These are phyloP conservation scores for Peronospora belbahrii DNA, from an alignment of 352 stramenopile genomes.

Conservation along the genomic window DNA sequence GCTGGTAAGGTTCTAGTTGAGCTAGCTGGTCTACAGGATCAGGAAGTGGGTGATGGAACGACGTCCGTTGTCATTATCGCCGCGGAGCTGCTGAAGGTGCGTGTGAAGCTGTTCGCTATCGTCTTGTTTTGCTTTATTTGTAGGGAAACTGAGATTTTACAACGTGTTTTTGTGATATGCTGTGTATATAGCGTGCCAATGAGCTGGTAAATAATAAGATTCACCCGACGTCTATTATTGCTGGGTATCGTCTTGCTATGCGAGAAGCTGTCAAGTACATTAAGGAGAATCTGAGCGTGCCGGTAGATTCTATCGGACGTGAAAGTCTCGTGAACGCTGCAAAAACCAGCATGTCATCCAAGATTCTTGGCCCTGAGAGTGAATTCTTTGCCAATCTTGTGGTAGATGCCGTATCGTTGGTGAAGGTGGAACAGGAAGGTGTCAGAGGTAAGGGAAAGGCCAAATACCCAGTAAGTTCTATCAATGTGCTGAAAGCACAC, in stretches of 20 bases:
- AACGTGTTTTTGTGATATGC: too few species aligned
- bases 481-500: slow-evolving; percentile 98
- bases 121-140: too few species aligned
- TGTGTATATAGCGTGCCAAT: slow-evolving; percentile 90
- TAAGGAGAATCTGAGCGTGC: slow-evolving; percentile 96
- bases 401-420: slow-evolving; percentile 94
- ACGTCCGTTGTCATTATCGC: slow-evolving; percentile 99
- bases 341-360: slow-evolving; percentile 98
- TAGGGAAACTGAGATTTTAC: too few species aligned
- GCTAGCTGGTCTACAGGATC: slow-evolving; percentile 96
- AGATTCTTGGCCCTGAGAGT: slow-evolving; percentile 97
- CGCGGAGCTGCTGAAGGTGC: slow-evolving; percentile 92
- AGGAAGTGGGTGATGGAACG: slow-evolving; percentile 99
- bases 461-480: slow-evolving; percentile 95
- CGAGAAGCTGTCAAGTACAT: slow-evolving; percentile 98
- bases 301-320: slow-evolving; percentile 89
- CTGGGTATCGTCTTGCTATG: slow-evolving; percentile 97
- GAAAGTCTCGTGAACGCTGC: slow-evolving; percentile 95
- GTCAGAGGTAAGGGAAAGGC: slow-evolving; percentile 75
- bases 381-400: slow-evolving; percentile 97
- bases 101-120: slow-evolving; percentile 12
- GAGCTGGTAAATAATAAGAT: slow-evolving; percentile 98
- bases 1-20: slow-evolving; percentile 98
- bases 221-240: slow-evolving; percentile 98
- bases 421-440: slow-evolving; percentile 89